Evolutionary conservation across 2,329 filamentous ascomycete genomes (phyloP), one percentile per base, ranked within the genome.

Genomic region (Ramularia collo-cygni): DNA sequence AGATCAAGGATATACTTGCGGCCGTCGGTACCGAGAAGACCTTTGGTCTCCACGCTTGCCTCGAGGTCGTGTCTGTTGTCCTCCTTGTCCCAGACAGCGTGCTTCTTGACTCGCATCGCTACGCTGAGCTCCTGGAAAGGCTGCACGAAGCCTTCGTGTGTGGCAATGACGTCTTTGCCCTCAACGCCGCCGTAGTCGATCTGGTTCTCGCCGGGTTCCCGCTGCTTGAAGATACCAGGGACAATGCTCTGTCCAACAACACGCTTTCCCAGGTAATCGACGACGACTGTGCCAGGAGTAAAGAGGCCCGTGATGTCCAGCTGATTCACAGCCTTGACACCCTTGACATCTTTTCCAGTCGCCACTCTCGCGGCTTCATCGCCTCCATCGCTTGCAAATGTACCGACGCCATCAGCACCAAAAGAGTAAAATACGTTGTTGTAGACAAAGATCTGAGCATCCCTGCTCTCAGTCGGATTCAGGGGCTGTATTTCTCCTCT

Each of bases 351-450:
- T 69, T 98, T 98, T 49, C 89, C 90, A 4, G 93, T 95, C 17
- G 93, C 92, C 42, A 96, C 87, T 43, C 90, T 80, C 10, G 92
- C 92, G 50, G 92, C 92, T 67, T 98, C 92, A 52, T 98, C 90
- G 14, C 92, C 92, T 51, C 92, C 92, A 67, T 98, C 92, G 3
- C 84, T 89, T 8, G 88, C 89, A 64, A 98, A 98, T 12, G 92
- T 98, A 30, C 92, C 90, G 32, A 96, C 92, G 37, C 92, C 93
- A 62, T 98, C 92, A 31, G 92, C 90, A 47, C 92, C 92, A 55
- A 95, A 96, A 1, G 92, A 96, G 71, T 95, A 98, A 71, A 98
- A 98, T 52, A 98, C 88, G 66, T 98, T 98, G 73, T 96, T 96
- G 72, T 96, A 95, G 16, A 98, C 90, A 58, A 95, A 98, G 51